phyloP scores from a whole-genome alignment of 1,139 yeast genomes.

The Yamadazyma spencermartinsiae region DNA sequence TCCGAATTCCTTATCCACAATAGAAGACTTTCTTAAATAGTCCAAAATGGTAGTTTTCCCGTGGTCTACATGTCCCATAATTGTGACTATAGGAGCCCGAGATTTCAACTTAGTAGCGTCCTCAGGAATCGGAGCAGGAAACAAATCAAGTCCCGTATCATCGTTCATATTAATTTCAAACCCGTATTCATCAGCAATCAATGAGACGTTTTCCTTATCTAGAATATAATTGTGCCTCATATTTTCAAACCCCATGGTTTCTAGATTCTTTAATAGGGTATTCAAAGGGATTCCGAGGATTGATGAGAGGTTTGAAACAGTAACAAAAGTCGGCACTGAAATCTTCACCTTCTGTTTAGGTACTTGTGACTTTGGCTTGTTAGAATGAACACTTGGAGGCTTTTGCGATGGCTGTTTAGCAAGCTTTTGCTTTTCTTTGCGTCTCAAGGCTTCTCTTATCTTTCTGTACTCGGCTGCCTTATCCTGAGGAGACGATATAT shows the following conservation, averaged over 20 bases:
- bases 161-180: constrained; percentile 64
- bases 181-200: constrained; percentile 88
- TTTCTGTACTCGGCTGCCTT: constrained; percentile 11
- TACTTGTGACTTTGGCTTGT: not conserved
- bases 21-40: constrained; percentile 75
- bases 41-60: constrained; percentile 96
- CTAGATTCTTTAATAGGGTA: constrained; percentile 57
- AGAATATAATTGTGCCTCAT: constrained; percentile 76
- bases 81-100: constrained; percentile 92
- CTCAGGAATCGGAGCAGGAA: constrained; percentile 38
- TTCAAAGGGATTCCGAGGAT: constrained; percentile 65
- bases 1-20: constrained; percentile 86
- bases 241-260: constrained; percentile 73
- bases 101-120: constrained; percentile 44
- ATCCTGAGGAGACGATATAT: no score
- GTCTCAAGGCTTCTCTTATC: constrained; percentile 19
- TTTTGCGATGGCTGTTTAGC: not conserved
- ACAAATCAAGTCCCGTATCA: constrained; percentile 63
- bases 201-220: constrained; percentile 80
- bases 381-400: constrained; percentile 1
- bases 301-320: constrained; percentile 76
- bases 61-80: constrained; percentile 99
- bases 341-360: constrained; percentile 32
- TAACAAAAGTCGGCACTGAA: constrained; percentile 69
- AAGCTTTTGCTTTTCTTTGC: constrained; percentile 9